These are phyloP conservation scores for Gamsiella multidivaricata DNA, from an alignment of 192 early-diverging fungal species.

Conservation along the genomic window DNA sequence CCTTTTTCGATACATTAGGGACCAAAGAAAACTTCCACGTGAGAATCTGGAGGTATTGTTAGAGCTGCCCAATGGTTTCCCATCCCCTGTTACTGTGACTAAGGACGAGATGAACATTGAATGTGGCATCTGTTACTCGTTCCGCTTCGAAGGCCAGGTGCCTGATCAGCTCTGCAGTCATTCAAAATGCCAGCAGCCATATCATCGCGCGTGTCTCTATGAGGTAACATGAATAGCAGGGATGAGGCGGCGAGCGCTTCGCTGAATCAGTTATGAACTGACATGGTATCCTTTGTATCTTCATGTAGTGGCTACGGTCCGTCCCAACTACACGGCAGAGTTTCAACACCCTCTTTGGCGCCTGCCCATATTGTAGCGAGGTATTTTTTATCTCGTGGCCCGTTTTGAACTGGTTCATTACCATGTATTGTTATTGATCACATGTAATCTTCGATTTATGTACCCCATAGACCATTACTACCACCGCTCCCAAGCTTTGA, in stretches of 20 bases:
- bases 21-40: slow-evolving; percentile 16
- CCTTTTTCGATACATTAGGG: slow-evolving; percentile 10
- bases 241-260: neutral
- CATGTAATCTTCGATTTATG: neutral
- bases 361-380: slow-evolving; percentile 44
- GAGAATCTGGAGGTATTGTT: slow-evolving; percentile 32
- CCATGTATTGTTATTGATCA: no score
- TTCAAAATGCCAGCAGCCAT: slow-evolving; percentile 41
- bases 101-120: slow-evolving; percentile 51
- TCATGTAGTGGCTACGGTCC: slow-evolving; percentile 38
- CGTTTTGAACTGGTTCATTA: no score
- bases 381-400: no score
- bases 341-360: slow-evolving; percentile 49
- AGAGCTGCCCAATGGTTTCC: slow-evolving; percentile 38
- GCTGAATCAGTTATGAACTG: neutral
- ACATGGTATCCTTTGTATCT: no score
- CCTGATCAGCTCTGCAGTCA: slow-evolving; percentile 48
- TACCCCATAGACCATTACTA: slow-evolving; percentile 45
- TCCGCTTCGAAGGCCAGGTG: slow-evolving; percentile 40
- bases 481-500: slow-evolving; percentile 33
- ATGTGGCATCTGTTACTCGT: slow-evolving; percentile 50
- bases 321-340: slow-evolving; percentile 41
- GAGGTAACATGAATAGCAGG: slow-evolving; percentile 15
- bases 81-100: slow-evolving; percentile 19
- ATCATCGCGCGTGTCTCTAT: slow-evolving; percentile 31